Base-by-base conservation (phyloP, 495 filamentous ascomycete species). In the Parathielavia hyrcaniae region DNA sequence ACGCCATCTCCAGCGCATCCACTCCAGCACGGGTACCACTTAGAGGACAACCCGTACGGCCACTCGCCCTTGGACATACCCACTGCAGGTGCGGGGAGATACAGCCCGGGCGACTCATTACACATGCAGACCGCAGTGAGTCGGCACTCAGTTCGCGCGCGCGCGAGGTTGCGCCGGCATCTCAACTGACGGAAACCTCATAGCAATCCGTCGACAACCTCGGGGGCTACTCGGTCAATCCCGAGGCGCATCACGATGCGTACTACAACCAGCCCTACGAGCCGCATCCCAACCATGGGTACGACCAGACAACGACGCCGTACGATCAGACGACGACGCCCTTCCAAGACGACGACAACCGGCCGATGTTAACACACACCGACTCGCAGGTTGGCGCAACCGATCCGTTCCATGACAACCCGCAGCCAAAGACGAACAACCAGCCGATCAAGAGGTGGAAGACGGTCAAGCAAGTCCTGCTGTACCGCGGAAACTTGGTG, bases 401-500 rank as follows among this genome's bases (percentile, higher is more conserved):
- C 65, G 78, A 77, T 19, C 73, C 74, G n/a, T 81, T 79, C 62
- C 66, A 67, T 26, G 79, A 81, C 52, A 72, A 72, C 36, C 67
- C 57, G 65, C 74, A 53, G 35, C 79, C 78, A 22, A 81, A 81
- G 1, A 83, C n/a, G 20, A 68, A 63, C 50, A 58, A 56, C 52
- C 43, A 39, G 83, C 76, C n/a, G 75, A 85, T 97, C 63, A 84
- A 87, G 67, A 83, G 95, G 69, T 97, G 90, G 90, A 97, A 97
- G 77, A 97, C 95, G 5, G 92, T 97, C 19, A 99, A 97, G 71
- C 91, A 97, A 78, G 91, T 97, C 30, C 89, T 95, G 63, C 73
- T 99, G 40, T 97, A 95, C 79, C 87, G 93, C 62, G 95, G 95
- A 45, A 97, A 99, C 71, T 81, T 99, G 63, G 93, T 99, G 30